These are phyloP conservation scores for Protea cynaroides DNA, from an alignment of 164 flowering plant genomes.

Conservation along the genomic window DNA sequence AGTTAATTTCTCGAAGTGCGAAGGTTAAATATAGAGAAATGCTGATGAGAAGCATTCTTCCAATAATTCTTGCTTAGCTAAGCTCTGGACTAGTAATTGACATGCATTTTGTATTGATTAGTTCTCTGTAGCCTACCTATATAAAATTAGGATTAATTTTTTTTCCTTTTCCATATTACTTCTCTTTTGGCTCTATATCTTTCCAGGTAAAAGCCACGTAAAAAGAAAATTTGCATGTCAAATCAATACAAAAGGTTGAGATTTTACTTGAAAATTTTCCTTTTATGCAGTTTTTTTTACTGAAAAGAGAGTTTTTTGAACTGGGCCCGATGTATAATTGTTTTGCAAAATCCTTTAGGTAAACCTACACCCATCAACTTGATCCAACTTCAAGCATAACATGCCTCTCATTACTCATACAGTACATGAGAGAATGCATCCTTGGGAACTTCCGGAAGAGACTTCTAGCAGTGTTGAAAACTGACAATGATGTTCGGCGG, in stretches of 20 bases:
- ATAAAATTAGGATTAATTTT: neutral
- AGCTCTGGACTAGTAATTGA: neutral
- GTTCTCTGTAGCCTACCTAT: neutral
- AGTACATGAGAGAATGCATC: conserved; percentile 99
- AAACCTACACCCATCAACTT: neutral
- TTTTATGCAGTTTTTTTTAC: too few relatives aligned
- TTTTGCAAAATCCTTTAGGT: neutral
- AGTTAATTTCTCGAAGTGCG: too few relatives aligned
- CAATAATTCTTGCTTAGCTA: too few relatives aligned
- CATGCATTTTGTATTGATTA: neutral
- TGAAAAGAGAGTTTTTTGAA: too few relatives aligned
- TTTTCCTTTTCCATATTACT: neutral
- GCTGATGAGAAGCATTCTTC: too few relatives aligned
- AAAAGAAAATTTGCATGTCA: too few relatives aligned
- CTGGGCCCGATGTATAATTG: neutral
- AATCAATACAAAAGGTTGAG: too few relatives aligned
- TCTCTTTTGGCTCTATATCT: too few relatives aligned
- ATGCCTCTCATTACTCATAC: conserved; percentile 20
- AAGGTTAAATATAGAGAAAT: too few relatives aligned
- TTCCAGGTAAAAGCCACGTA: too few relatives aligned
- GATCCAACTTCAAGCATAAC: conserved; percentile 5
- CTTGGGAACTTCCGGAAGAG: conserved; percentile 92
- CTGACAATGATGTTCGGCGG: conserved; percentile 91
- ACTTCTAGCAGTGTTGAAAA: conserved; percentile 68
- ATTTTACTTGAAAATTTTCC: too few relatives aligned